Evolutionary conservation across 1,284 basidiomycete genomes (phyloP).

Genomic region (Ceratobasidium sp.): DNA sequence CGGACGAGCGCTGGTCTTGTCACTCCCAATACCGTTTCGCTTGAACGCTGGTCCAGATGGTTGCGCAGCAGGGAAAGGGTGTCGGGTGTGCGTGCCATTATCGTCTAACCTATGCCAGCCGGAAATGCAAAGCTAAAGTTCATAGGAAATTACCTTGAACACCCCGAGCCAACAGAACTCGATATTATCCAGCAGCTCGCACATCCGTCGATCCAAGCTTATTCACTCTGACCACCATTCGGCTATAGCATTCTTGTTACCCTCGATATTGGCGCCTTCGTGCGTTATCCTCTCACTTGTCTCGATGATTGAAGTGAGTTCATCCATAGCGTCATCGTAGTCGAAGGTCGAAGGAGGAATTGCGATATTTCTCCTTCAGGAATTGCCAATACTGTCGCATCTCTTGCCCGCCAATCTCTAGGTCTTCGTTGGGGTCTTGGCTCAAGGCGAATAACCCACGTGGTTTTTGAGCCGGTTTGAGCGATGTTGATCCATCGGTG

Average conservation of each 20-base stretch:
- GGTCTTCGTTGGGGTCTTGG: conserved; percentile 53
- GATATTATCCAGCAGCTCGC: conserved; percentile 83
- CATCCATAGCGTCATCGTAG: conserved; percentile 78
- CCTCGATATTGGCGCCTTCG: conserved; percentile 58
- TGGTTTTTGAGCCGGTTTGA: conserved; percentile 1
- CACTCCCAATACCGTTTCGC: conserved; percentile 69
- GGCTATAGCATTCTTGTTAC: conserved; percentile 73
- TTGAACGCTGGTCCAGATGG: conserved; percentile 83
- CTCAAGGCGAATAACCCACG: conserved; percentile 46
- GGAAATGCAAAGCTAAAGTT: background rate
- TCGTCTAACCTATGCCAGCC: conserved; percentile 38
- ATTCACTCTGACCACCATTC: conserved; percentile 88
- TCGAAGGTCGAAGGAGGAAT: conserved; percentile 69
- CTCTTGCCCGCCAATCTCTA: conserved; percentile 55
- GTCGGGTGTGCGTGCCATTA: conserved; percentile 24
- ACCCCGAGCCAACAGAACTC: conserved; percentile 98
- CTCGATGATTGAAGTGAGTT: conserved; percentile 83
- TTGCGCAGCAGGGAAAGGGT: conserved; percentile 82
- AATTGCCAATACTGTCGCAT: conserved; percentile 73
- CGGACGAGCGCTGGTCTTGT: conserved; percentile 65
- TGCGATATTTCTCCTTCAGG: conserved; percentile 68
- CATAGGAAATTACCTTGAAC: conserved; percentile 79
- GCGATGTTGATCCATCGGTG: conserved; percentile 49
- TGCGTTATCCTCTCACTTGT: conserved; percentile 67
- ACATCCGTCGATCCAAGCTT: conserved; percentile 81